phyloP scores from a whole-genome alignment of 2,329 filamentous ascomycete species.

The Neopestalotiopsis clavispora region DNA sequence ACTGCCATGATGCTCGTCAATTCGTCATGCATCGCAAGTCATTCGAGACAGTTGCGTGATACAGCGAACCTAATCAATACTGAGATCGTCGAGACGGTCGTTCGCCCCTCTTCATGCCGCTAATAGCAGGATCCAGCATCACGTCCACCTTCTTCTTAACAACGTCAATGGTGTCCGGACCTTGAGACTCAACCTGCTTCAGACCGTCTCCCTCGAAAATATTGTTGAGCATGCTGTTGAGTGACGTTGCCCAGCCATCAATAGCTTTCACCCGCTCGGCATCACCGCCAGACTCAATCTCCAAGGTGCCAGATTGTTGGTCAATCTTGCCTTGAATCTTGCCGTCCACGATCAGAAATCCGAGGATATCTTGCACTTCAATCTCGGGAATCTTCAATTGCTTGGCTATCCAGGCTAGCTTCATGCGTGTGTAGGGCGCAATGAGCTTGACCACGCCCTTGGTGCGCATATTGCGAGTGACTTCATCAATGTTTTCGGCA shows the following conservation, averaged over 20 bases:
- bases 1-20: too few relatives aligned
- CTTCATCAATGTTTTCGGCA: constrained; percentile 98
- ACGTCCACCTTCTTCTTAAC: not conserved
- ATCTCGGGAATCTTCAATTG: constrained; percentile 86
- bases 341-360: constrained; percentile 89
- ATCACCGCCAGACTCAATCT: constrained; percentile 78
- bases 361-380: constrained; percentile 95
- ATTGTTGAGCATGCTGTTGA: constrained; percentile 71
- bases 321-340: constrained; percentile 89
- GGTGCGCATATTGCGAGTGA: constrained; percentile 96
- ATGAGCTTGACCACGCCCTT: constrained; percentile 94
- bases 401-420: constrained; percentile 83
- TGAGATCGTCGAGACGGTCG: not conserved
- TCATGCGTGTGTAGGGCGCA: constrained; percentile 93
- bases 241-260: constrained; percentile 71
- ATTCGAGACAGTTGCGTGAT: too few relatives aligned
- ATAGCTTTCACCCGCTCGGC: constrained; percentile 76
- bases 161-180: not conserved
- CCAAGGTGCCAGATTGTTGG: constrained; percentile 82
- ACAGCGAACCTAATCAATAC: too few relatives aligned
- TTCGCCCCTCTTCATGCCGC: not conserved
- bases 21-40: not conserved
- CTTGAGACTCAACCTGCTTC: constrained; percentile 22
- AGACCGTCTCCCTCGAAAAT: constrained; percentile 83
- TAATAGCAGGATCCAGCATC: not conserved